These are phyloP conservation scores for Macadamia tetraphylla DNA, from an alignment of 164 flowering plant species.

Conservation along the genomic window DNA sequence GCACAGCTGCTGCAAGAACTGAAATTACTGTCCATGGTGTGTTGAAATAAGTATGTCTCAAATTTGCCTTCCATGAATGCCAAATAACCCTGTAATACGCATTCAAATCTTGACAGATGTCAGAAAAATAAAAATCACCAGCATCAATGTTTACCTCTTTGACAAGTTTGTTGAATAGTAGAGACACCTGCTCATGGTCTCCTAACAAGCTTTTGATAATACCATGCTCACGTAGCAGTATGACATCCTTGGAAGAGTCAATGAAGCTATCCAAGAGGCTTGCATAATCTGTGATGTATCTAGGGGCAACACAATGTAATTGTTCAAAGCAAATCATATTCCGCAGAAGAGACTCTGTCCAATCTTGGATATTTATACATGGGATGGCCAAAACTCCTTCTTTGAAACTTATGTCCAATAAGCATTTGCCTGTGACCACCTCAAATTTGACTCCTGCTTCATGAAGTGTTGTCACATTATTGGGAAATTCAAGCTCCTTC, in stretches of 20 bases:
- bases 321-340: not conserved
- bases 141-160: not conserved
- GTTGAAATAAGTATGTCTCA: not conserved
- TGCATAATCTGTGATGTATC: not conserved
- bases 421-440: no score
- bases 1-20: not conserved
- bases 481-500: no score
- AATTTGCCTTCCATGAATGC: not conserved
- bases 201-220: not conserved
- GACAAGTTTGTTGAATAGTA: not conserved
- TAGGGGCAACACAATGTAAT: no score
- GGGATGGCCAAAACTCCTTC: constrained; percentile 1
- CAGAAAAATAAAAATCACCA: no score
- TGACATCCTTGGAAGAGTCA: not conserved
- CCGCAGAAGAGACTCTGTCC: not conserved
- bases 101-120: not conserved
- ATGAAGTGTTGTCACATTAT: no score
- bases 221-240: not conserved
- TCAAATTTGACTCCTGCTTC: no score
- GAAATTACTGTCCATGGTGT: not conserved
- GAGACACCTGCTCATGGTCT: not conserved
- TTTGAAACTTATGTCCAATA: no score
- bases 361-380: not conserved
- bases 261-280: not conserved
- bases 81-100: not conserved